phyloP scores from a whole-genome alignment of 352 stramenopile species.

The Pythium sukuiense region DNA sequence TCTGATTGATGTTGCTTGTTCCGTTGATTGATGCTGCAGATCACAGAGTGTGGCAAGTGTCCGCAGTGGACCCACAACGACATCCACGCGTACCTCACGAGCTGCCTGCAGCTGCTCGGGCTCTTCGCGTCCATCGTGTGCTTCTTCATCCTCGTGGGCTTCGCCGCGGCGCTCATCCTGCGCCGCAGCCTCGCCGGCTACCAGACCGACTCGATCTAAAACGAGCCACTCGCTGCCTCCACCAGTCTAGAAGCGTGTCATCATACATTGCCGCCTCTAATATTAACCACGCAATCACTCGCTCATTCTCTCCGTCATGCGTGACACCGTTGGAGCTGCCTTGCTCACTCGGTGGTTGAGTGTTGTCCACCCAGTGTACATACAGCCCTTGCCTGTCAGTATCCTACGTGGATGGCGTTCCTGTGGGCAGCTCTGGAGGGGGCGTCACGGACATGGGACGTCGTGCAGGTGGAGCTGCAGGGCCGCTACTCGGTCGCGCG shows the following conservation, averaged over 20 bases:
- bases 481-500: slow-evolving; percentile 1
- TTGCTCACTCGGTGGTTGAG: too few relatives aligned
- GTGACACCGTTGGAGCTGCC: too few relatives aligned
- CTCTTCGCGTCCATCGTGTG: slow-evolving; percentile 67
- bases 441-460: background rate
- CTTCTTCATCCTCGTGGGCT: slow-evolving; percentile 79
- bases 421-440: background rate
- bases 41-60: slow-evolving; percentile 70
- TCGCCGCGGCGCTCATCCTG: slow-evolving; percentile 64
- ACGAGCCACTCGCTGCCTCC: background rate
- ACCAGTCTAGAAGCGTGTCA: background rate
- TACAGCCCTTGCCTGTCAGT: too few relatives aligned
- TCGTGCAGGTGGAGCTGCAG: slow-evolving; percentile 1
- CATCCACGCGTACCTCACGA: slow-evolving; percentile 66
- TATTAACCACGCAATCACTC: background rate
- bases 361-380: too few relatives aligned
- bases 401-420: too few relatives aligned
- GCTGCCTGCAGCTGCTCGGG: slow-evolving; percentile 60
- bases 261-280: background rate
- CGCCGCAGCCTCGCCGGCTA: slow-evolving; percentile 75
- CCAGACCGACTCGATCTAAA: slow-evolving; percentile 84
- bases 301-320: too few relatives aligned
- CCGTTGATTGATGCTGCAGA: slow-evolving; percentile 29
- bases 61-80: slow-evolving; percentile 74
- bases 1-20: slow-evolving; percentile 4